Evolutionary conservation across 768 basidiomycete species (phyloP).

Genomic region (Tremella mesenterica): DNA sequence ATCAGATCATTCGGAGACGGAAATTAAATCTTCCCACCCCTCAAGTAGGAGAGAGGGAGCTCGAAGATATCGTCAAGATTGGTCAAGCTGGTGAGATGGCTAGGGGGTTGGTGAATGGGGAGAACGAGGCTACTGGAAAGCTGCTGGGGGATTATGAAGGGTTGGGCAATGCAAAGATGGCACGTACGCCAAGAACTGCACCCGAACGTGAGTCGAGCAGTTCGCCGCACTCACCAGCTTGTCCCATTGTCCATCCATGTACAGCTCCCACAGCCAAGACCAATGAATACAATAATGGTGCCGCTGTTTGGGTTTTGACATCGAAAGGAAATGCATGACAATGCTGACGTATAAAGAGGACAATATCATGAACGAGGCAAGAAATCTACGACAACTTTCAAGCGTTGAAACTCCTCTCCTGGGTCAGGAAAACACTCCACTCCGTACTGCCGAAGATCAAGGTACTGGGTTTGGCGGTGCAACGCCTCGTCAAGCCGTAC

Average conservation of each 20-base stretch:
- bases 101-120: conserved; percentile 55
- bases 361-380: conserved; percentile 84
- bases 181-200: conserved; percentile 86
- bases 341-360: conserved; percentile 58
- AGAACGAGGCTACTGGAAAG: conserved; percentile 57
- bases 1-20: conserved; percentile 79
- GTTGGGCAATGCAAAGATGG: conserved; percentile 77
- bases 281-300: no score
- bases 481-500: conserved; percentile 80
- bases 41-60: conserved; percentile 86
- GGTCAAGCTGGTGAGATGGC: conserved; percentile 85
- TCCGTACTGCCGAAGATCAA: conserved; percentile 63
- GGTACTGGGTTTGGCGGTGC: conserved; percentile 92
- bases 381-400: conserved; percentile 90
- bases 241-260: not conserved
- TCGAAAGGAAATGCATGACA: not conserved
- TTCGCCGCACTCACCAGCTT: no score
- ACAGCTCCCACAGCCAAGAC: not conserved
- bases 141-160: conserved; percentile 88
- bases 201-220: conserved; percentile 67
- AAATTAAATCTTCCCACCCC: conserved; percentile 76
- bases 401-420: conserved; percentile 85
- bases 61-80: conserved; percentile 98
- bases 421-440: conserved; percentile 93
- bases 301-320: not conserved